These are phyloP conservation scores for Paramyrothecium sp. DNA, from an alignment of 2,329 filamentous ascomycete species.

Conservation along the genomic window DNA sequence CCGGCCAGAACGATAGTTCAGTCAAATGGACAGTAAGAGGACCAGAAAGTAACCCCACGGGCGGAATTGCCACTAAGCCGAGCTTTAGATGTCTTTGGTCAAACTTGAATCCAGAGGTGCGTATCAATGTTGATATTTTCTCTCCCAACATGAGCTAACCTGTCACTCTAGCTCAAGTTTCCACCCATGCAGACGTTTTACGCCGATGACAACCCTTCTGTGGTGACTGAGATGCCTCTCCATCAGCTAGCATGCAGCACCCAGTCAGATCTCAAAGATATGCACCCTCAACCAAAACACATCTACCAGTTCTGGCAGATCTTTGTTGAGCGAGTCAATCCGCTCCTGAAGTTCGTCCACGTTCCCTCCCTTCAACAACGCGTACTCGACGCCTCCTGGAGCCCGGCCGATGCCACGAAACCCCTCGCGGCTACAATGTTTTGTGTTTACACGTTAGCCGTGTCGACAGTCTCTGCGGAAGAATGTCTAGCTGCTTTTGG, in stretches of 20 bases:
- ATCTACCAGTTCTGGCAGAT: slow-evolving; percentile 29
- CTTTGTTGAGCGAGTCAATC: slow-evolving; percentile 29
- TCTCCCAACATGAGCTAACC: not conserved
- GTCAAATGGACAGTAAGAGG: too few relatives aligned
- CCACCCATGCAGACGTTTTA: slow-evolving; percentile 15
- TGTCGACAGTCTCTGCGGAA: slow-evolving; percentile 15
- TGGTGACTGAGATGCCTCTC: slow-evolving; percentile 9
- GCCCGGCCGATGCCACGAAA: slow-evolving; percentile 10
- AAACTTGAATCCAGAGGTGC: slow-evolving; percentile 13
- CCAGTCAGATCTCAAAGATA: not conserved
- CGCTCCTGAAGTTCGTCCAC: slow-evolving; percentile 27
- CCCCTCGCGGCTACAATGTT: slow-evolving; percentile 22
- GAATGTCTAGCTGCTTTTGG: slow-evolving; percentile 13
- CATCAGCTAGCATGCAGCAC: slow-evolving; percentile 2
- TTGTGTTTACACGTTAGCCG: slow-evolving; percentile 22
- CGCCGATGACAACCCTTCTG: slow-evolving; percentile 16
- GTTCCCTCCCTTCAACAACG: slow-evolving; percentile 27
- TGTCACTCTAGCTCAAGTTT: slow-evolving; percentile 15
- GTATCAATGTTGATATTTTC: not conserved
- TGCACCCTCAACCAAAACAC: slow-evolving; percentile 26
- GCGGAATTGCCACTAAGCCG: not conserved
- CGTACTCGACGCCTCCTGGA: slow-evolving; percentile 26
- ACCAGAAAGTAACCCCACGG: not conserved
- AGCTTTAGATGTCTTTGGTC: slow-evolving; percentile 16
- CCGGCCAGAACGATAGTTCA: too few relatives aligned